Evolutionary conservation across 2,329 filamentous ascomycete species (phyloP).

Genomic region (Colletotrichum horii): DNA sequence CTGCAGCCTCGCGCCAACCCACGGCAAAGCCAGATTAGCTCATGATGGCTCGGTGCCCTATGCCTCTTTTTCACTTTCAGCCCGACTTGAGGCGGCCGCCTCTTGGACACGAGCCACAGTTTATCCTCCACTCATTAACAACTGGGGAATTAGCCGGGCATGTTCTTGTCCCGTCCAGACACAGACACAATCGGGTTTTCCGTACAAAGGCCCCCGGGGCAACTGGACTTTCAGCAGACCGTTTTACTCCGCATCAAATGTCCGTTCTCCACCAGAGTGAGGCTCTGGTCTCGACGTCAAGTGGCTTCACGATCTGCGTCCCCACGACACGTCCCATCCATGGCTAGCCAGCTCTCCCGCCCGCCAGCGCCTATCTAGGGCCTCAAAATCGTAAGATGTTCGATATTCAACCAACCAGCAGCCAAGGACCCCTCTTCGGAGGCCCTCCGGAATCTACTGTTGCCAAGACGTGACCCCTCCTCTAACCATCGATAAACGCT

Average conservation of each 20-base stretch:
- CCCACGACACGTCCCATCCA: background rate
- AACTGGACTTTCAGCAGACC: background rate
- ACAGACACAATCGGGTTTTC: background rate
- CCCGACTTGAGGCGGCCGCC: conserved; percentile 8
- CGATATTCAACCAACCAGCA: background rate
- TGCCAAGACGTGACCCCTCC: background rate
- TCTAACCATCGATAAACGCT: background rate
- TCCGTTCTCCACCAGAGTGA: background rate
- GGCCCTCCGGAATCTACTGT: background rate
- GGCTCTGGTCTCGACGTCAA: background rate
- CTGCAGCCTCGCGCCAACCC: background rate
- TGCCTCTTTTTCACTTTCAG: background rate
- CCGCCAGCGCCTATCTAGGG: background rate
- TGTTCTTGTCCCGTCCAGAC: background rate
- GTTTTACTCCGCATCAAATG: background rate
- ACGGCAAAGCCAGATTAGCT: background rate
- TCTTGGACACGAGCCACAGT: conserved; percentile 6
- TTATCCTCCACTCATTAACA: background rate
- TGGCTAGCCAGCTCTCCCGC: background rate
- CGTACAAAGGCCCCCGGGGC: background rate
- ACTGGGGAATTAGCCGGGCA: background rate
- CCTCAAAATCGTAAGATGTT: background rate
- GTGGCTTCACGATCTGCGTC: background rate
- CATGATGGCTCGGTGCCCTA: background rate
- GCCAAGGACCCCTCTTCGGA: background rate